These are phyloP conservation scores for Eutrema yunnanense DNA, from an alignment of 345 rosid species.

Conservation along the genomic window DNA sequence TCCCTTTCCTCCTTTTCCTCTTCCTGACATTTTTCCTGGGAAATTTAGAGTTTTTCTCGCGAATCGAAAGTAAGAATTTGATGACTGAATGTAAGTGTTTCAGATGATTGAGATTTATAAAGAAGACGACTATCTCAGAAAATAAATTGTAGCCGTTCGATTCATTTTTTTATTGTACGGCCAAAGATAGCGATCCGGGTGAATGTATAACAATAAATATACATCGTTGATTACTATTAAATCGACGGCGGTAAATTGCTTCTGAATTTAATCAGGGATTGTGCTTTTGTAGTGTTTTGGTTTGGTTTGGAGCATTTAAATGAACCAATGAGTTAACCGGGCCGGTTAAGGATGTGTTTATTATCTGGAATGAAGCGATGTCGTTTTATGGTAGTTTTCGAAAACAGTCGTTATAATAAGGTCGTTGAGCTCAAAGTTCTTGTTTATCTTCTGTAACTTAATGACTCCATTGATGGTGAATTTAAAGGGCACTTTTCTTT, in stretches of 20 bases:
- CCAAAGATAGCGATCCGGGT: not conserved
- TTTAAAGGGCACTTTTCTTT: no score
- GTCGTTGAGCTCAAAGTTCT: not conserved
- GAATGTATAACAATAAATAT: not conserved
- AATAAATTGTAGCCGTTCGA: not conserved
- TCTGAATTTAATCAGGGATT: not conserved
- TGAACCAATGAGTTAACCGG: not conserved
- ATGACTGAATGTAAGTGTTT: no score
- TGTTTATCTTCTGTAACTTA: no score
- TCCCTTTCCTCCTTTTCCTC: slow-evolving; percentile 45
- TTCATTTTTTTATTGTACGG: not conserved
- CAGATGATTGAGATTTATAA: slow-evolving; percentile 9
- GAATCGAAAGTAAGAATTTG: not conserved
- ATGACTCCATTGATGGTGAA: no score
- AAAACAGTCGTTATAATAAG: not conserved
- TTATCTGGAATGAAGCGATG: not conserved
- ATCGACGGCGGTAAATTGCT: not conserved
- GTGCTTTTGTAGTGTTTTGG: not conserved
- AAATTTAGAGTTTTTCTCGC: not conserved
- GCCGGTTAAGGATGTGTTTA: not conserved
- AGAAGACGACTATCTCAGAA: not conserved
- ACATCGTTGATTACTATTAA: not conserved
- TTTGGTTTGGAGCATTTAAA: not conserved
- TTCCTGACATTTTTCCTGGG: slow-evolving; percentile 31
- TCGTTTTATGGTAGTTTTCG: not conserved